These are phyloP conservation scores for Hymenoscyphus scutula DNA, from an alignment of 2,329 filamentous ascomycete species.

Conservation along the genomic window DNA sequence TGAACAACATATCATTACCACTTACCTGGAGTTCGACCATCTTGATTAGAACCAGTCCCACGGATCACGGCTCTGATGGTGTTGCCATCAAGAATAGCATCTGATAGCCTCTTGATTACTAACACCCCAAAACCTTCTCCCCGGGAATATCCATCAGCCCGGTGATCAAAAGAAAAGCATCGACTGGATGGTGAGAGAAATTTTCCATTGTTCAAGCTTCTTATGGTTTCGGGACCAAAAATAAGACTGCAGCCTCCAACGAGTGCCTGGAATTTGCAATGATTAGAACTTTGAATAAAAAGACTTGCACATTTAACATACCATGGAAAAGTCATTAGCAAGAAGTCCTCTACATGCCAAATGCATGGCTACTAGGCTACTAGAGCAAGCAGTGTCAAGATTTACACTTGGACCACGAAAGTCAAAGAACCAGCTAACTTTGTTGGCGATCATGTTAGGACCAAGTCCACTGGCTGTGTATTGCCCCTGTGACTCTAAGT, in stretches of 20 bases:
- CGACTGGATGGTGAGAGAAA: conserved; percentile 25
- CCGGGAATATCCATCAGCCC: conserved; percentile 59
- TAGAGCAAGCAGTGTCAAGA: conserved; percentile 56
- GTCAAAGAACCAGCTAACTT: conserved; percentile 55
- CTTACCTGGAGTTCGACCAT: conserved; percentile 42
- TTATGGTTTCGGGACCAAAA: not conserved
- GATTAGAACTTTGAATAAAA: not conserved
- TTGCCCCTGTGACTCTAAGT: not conserved
- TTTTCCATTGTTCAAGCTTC: conserved; percentile 7
- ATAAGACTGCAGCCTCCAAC: conserved; percentile 7
- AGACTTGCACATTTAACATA: not conserved
- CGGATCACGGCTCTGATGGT: conserved; percentile 50
- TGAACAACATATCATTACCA: not conserved
- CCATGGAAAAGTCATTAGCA: conserved; percentile 37
- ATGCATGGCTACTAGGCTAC: conserved; percentile 52
- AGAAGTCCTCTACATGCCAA: conserved; percentile 50
- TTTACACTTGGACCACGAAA: conserved; percentile 51
- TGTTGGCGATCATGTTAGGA: conserved; percentile 48
- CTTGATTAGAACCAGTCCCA: conserved; percentile 42
- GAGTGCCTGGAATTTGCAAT: not conserved
- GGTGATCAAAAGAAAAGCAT: conserved; percentile 52
- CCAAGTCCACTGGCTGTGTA: conserved; percentile 30
- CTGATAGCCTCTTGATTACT: conserved; percentile 55
- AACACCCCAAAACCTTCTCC: conserved; percentile 60
- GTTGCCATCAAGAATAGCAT: conserved; percentile 57